A percentile compares a stretch with the other conserved stretches of the same genome.
Conservation (phyloP, 2,329 filamentous ascomycete species). For the Ciborinia camelliae region DNA sequence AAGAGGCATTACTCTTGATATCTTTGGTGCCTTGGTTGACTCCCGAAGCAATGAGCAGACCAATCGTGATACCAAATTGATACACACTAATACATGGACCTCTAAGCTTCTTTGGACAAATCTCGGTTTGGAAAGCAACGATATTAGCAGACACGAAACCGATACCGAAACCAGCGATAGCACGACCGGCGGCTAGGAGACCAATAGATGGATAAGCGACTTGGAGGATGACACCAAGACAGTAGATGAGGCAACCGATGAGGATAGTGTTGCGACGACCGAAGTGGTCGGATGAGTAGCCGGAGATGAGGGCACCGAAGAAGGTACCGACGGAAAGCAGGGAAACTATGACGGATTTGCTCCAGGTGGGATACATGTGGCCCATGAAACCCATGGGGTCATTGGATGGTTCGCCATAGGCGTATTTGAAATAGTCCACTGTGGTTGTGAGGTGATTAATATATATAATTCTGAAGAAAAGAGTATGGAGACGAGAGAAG, state of each 20-base stretch:
- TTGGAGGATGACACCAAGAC: conserved; percentile 31
- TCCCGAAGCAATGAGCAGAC: conserved; percentile 69
- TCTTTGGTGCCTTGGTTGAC: conserved; percentile 69
- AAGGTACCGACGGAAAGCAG: conserved; percentile 78
- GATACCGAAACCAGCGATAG: conserved; percentile 73
- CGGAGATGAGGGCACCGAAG: conserved; percentile 54
- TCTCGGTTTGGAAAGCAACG: conserved; percentile 73
- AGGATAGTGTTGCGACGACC: conserved; percentile 37
- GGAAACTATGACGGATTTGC: conserved; percentile 58
- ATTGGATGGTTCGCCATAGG: conserved; percentile 1
- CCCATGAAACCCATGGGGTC: conserved; percentile 19
- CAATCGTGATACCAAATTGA: conserved; percentile 79
- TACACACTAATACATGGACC: conserved; percentile 74
- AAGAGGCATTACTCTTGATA: conserved; percentile 59
- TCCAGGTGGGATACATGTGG: conserved; percentile 54
- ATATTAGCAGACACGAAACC: conserved; percentile 77
- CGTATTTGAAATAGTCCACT: conserved; percentile 18
- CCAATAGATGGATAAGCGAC: conserved; percentile 44
- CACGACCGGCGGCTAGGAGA: conserved; percentile 61
- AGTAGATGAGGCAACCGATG: conserved; percentile 29
- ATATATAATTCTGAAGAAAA: not conserved
- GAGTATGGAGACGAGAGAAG: not conserved
- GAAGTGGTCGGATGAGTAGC: conserved; percentile 39
- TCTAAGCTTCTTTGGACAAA: conserved; percentile 64
- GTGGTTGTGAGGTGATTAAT: not conserved